Base-by-base conservation (phyloP, 2,329 filamentous ascomycete species). In the Raffaelea albimanens region DNA sequence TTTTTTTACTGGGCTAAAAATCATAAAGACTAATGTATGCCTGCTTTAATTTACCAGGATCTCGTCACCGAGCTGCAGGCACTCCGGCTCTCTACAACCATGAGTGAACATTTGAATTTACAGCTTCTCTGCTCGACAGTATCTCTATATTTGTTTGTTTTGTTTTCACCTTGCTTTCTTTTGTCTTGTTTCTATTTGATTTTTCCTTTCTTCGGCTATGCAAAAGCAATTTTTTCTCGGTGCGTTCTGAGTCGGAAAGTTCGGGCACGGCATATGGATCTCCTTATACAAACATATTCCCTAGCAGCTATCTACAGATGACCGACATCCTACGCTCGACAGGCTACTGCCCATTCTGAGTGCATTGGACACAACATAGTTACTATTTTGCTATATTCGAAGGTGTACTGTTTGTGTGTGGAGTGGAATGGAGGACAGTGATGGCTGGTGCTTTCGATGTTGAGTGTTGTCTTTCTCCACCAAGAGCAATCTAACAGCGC, bases 331-430 rank as follows among this genome's bases (percentile, higher is more conserved):
- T 66, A 65, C 61, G 51, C 61, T 61, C 57, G 59, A 55, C 55
- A 57, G 61, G 62, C 61, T 64, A 63, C 62, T 58, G 59, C 58
- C 62, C 58, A 43, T 49, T 55, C 34, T 55, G 59, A 59, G 62
- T 58, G 61, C 61, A 56, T 66, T 65, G 63, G 63, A 65, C 61
- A 66, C 57, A 60, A 59, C 55, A 65, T 65, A 50, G 48, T 63
- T 65, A 64, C 58, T 51, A 55, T 60, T 64, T 64, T 64, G 60
- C 58, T 57, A 62, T 63, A 62, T 50, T 48, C 40, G 42, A 44
- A 38, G 38, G 46, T 54, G 47, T 52, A 43, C 47, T 46, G 48
- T 42, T 38, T 42, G 41, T 38, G 23, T 19, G 31, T n/a, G 31
- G 19, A 43, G 4, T 13, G 8, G 8, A 23, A 25, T 33, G 44